phyloP scores from a whole-genome alignment of 2,329 filamentous ascomycete genomes.

The Aspergillus neoniger region DNA sequence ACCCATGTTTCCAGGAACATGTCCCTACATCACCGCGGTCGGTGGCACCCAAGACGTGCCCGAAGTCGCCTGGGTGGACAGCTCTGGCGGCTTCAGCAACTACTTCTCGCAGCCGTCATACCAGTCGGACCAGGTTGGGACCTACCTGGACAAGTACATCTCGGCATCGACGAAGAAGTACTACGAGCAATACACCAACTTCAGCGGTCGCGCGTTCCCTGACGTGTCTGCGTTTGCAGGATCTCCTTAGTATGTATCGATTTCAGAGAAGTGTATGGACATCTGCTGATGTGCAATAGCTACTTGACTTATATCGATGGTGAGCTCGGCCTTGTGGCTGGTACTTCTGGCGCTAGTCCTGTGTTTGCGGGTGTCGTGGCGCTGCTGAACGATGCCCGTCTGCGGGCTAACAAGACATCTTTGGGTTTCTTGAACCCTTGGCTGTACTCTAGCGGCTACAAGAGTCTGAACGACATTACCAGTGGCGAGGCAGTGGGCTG shows the following conservation, averaged over 20 bases:
- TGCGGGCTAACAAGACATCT: slow-evolving; percentile 44
- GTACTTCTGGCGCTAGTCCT: slow-evolving; percentile 2
- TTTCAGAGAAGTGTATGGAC: no score
- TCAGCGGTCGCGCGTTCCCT: slow-evolving; percentile 56
- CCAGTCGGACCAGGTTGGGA: slow-evolving; percentile 48
- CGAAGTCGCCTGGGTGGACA: slow-evolving; percentile 51
- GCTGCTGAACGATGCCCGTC: slow-evolving; percentile 6
- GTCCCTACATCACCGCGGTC: slow-evolving; percentile 68
- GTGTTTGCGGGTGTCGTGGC: neutral
- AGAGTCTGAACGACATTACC: slow-evolving; percentile 52
- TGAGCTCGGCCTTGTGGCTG: neutral
- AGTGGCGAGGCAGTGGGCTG: slow-evolving; percentile 39
- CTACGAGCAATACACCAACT: slow-evolving; percentile 51
- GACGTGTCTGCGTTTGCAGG: slow-evolving; percentile 63
- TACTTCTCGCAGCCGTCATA: slow-evolving; percentile 52
- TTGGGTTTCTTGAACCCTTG: slow-evolving; percentile 61
- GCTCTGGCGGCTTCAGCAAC: slow-evolving; percentile 54
- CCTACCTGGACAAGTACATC: slow-evolving; percentile 43
- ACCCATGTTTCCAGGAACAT: slow-evolving; percentile 65
- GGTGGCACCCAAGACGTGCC: slow-evolving; percentile 60
- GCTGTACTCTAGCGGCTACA: slow-evolving; percentile 53
- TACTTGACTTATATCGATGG: neutral
- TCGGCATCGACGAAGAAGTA: slow-evolving; percentile 36
- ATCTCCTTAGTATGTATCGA: slow-evolving; percentile 43
- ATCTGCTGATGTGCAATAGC: neutral